Base-by-base conservation (phyloP, 495 filamentous ascomycete species). In the Aspergillus cavernicola region DNA sequence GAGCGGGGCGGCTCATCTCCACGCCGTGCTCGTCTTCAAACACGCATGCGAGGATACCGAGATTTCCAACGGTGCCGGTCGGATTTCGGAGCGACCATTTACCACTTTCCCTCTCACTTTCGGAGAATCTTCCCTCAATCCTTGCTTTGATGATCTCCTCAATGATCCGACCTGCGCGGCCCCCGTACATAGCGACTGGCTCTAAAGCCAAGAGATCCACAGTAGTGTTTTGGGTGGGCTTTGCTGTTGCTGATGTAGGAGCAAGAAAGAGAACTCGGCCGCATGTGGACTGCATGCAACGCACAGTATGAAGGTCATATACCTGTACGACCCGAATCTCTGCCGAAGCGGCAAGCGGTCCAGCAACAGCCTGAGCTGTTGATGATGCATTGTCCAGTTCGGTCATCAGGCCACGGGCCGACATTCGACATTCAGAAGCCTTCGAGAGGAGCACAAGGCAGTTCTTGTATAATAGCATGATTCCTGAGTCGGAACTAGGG, bases 101-200 rank as follows among this genome's bases (percentile, higher is more conserved):
- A 22, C 82, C 77, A 40, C 83, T 81, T 68, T 96, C 87, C 49
- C 90, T 79, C 74, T 93, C 86, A 20, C 71, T 67, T 58, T 95
- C 89, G 2, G 87, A 68, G 60, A 90, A 92, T 32, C 93, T 79
- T 7, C 84, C 87, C 66, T 96, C 92, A 45, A 96, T 85, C 52
- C 84, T 83, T 9, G 92, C 92, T 67, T 89, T 92, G 19, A 82
- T 79, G 20, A 96, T 76, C 55, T 98, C 93, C 71, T 98, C 93
- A 7, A 83, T 83, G 60, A 89, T 83, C 36, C 87, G 86, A 39
- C 73, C 70, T 6, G 87, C 88, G 56, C 80, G 92, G 10, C 85
- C 87, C 64, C 96, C 88, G 64, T 96, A 95, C 20, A 81, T 75
- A 19, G 86, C 87, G 37, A 66, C 61, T n/a, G 70, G 61, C 50